These are phyloP conservation scores for Ogataea paraovalis DNA, from an alignment of 805 yeast genomes.

Conservation along the genomic window DNA sequence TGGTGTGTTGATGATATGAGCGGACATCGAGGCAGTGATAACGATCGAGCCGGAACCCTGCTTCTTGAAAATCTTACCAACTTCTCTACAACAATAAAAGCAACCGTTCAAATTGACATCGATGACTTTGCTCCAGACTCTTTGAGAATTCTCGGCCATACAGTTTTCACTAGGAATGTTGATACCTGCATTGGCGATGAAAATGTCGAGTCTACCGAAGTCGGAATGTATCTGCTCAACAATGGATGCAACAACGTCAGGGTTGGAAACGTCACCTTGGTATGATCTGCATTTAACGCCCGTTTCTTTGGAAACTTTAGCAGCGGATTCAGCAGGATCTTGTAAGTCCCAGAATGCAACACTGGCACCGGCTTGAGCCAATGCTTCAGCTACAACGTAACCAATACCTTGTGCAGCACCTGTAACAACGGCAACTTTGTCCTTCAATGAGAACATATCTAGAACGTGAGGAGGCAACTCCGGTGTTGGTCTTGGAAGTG, in stretches of 20 bases:
- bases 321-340: conserved; percentile 33
- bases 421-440: conserved; percentile 41
- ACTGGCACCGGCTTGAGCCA: conserved; percentile 41
- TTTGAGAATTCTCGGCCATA: conserved; percentile 30
- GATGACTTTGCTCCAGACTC: conserved; percentile 44
- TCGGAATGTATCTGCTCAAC: conserved; percentile 32
- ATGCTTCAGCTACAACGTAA: conserved; percentile 38
- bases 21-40: conserved; percentile 55
- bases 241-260: conserved; percentile 29
- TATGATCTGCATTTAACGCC: conserved; percentile 20
- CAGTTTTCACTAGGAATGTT: conserved; percentile 23
- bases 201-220: conserved; percentile 39
- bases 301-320: conserved; percentile 37
- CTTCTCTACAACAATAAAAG: conserved; percentile 47
- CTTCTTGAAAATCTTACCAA: conserved; percentile 43
- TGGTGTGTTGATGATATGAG: conserved; percentile 51
- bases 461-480: conserved; percentile 45
- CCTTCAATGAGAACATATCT: conserved; percentile 39
- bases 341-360: conserved; percentile 41
- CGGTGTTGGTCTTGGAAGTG: conserved; percentile 53
- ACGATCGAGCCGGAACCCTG: conserved; percentile 47
- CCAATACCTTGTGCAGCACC: conserved; percentile 42
- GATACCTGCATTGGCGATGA: conserved; percentile 42
- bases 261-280: conserved; percentile 30
- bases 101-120: conserved; percentile 48